Evolutionary conservation across 345 rosid genomes (phyloP), one percentile per base, ranked within the genome.

Genomic region (Anacardium occidentale): DNA sequence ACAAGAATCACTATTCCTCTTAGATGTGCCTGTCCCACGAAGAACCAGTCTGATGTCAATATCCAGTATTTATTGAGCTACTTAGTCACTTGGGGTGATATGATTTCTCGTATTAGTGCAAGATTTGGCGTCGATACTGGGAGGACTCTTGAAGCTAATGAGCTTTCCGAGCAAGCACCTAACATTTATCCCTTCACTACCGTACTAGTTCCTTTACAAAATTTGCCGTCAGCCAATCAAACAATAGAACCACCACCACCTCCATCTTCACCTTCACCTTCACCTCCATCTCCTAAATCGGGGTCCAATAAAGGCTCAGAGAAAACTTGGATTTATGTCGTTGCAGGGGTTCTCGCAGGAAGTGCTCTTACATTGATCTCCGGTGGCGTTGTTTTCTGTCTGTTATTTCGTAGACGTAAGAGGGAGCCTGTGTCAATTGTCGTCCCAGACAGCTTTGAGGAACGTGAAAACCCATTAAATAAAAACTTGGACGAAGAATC

Each of bases 11-110:
- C 40, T 21, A 83, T 88, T 77, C 97, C 90, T 0, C 47, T 84
- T 29, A 78, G 90, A 74, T 88, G 90, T 66, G 94, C 89, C 71
- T 91, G 94, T 85, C 94, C 90, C 24, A 84, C 88, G 15, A 83
- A 70, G 67, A 86, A 82, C 64, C 92, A 89, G 47, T 77, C 76
- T 3, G 45, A 54, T 52, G 68, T 14, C 18, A 79, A 86, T 1
- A 65, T 83, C 4, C 76, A 75, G 4, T 87, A 80, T 71, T 78
- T 89, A 0, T 52, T 86, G 66, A 91, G 83, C 80, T 91, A 86
- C 61, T 48, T 72, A 5, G 73, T 82, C 3, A 80, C 68, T 24
- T 24, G 44, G 59, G 84, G 81, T 20, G 84, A 91, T 32, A 0
- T 1, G 0, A 77, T 87, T 11, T 26, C 47, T 1, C 7, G 53